A percentile compares a stretch with the other conserved stretches of the same genome.
phyloP scores from a whole-genome alignment of 768 basidiomycete species.

The Nidularia pulvinata region DNA sequence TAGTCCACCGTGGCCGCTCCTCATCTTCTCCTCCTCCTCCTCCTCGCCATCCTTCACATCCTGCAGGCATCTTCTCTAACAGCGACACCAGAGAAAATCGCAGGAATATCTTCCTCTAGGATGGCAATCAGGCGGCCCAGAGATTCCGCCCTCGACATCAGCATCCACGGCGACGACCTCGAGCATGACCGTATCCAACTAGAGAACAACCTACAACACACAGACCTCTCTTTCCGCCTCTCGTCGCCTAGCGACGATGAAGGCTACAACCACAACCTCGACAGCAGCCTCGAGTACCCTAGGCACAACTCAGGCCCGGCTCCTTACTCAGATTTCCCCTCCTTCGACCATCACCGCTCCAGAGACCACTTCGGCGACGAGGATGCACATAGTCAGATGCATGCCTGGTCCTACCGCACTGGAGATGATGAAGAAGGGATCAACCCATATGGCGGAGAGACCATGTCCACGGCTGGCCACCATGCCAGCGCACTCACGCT shows the following conservation, averaged over 20 bases:
- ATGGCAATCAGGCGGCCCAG: slow-evolving; percentile 23
- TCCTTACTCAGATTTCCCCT: slow-evolving; percentile 55
- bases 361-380: slow-evolving; percentile 51
- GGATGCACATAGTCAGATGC: slow-evolving; percentile 45
- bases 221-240: slow-evolving; percentile 70
- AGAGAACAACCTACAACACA: slow-evolving; percentile 75
- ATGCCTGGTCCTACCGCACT: slow-evolving; percentile 57
- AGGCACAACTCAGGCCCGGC: slow-evolving; percentile 64
- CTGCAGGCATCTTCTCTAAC: slow-evolving; percentile 1
- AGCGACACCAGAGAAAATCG: slow-evolving; percentile 20
- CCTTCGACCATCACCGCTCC: slow-evolving; percentile 56
- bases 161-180: slow-evolving; percentile 71
- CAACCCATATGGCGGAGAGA: slow-evolving; percentile 66
- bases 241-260: slow-evolving; percentile 47
- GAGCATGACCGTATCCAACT: slow-evolving; percentile 78
- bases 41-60: slow-evolving; percentile 9
- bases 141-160: slow-evolving; percentile 33
- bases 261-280: slow-evolving; percentile 26
- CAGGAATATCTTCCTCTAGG: slow-evolving; percentile 19
- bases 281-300: slow-evolving; percentile 68
- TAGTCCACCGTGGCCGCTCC: neutral
- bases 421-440: slow-evolving; percentile 67
- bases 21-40: neutral
- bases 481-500: slow-evolving; percentile 90
- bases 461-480: slow-evolving; percentile 83